These are phyloP conservation scores for Blastobotrys elegans DNA, from an alignment of 1,139 yeast genomes.

Conservation along the genomic window DNA sequence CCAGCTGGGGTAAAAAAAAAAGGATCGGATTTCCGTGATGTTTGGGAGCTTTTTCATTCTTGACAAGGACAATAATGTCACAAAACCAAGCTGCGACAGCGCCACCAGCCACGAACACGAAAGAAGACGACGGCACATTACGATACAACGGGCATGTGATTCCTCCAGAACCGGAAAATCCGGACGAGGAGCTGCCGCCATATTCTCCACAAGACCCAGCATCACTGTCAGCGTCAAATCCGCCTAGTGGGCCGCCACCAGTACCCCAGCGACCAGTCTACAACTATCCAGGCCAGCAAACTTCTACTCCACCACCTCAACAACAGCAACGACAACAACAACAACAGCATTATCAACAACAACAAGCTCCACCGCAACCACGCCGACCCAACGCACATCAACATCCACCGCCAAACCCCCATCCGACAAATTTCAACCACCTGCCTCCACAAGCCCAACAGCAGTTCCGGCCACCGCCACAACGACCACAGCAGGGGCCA, in stretches of 20 bases:
- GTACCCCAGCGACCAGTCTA: not conserved
- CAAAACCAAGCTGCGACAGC: too few relatives aligned
- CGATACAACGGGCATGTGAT: slow-evolving; percentile 7
- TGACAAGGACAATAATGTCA: too few relatives aligned
- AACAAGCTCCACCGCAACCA: not conserved
- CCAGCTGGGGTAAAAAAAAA: too few relatives aligned
- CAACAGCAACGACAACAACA: not conserved
- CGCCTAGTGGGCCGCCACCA: not conserved
- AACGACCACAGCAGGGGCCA: not conserved
- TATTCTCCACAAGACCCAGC: slow-evolving; percentile 19
- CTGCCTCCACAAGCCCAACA: not conserved
- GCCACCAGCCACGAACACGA: not conserved
- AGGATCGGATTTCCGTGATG: too few relatives aligned
- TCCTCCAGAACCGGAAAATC: slow-evolving; percentile 21
- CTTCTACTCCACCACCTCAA: not conserved
- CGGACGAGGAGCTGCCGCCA: slow-evolving; percentile 28
- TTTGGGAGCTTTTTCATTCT: too few relatives aligned
- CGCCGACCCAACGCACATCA: not conserved
- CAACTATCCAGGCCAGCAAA: too few relatives aligned
- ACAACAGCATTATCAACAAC: not conserved
- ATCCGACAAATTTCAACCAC: not conserved
- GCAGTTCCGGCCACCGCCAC: not conserved
- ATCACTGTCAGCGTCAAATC: not conserved
- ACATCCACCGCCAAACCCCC: not conserved
- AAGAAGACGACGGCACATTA: not conserved